Evolutionary conservation across 306 rosid species (phyloP), one percentile per base, ranked within the genome.

Genomic region (Hippophae tibetana): DNA sequence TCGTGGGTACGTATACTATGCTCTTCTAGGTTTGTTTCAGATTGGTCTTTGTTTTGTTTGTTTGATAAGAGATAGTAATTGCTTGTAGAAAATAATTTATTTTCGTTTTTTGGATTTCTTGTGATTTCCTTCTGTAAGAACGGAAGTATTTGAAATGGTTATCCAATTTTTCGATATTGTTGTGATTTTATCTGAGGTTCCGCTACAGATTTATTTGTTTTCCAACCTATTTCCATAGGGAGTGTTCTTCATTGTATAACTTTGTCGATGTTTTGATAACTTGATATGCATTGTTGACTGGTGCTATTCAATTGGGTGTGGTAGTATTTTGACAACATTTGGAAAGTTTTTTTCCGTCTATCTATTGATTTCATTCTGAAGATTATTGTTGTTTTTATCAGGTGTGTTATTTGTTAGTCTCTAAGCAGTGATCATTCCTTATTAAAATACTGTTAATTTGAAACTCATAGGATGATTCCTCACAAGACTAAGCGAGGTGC

Each of bases 401-500:
- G 38, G 5, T 31, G 38, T 31, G 5, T 31, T 31, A 31, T 31
- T 31, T 31, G 38, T 31, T 31, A 31, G 38, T 31, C 38, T 31
- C 5, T 31, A 31, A 31, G 38, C 38, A 31, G 5, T 31, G 38
- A 31, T 4, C 3, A 31, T 31, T 31, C 38, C 38, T 31, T 31
- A 4, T 4, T 31, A 31, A 2, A 31, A 31, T 31, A 31, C 38
- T 31, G 38, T 31, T 31, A 31, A 8, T 49, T 49, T 1, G 3
- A 49, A 49, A 49, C 14, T 5, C 47, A 54, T 56, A 82, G 87
- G 42, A 82, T 82, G 87, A 82, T 82, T 43, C 87, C 87, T 0
- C 87, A 82, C 54, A 82, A 82, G 78, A 82, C 82, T 0, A 82
- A 82, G 79, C 78, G 87, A 25, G 87, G 87, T 8, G 87, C 79